Base-by-base conservation (phyloP, 768 basidiomycete species). In the Mycena floridula region DNA sequence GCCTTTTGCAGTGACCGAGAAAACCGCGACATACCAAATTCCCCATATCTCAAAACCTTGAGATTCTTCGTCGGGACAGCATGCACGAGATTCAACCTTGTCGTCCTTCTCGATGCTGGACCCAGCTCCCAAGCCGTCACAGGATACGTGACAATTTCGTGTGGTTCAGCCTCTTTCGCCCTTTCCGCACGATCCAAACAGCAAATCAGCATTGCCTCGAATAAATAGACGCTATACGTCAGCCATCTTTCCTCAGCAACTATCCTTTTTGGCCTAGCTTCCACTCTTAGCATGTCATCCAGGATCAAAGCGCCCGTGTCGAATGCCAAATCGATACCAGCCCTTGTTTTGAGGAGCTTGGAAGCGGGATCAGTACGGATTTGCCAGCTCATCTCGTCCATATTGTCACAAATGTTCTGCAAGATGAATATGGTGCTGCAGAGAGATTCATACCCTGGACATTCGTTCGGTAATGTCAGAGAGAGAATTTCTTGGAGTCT, bases 81-180 rank as follows among this genome's bases (percentile, higher is more conserved):
- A 47, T 61, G 50, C 2, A 61, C 54, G 7, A 68, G 46, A 35
- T 59, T 54, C 25, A 69, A 44, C 2, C 58, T 55, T 20, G 54
- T 55, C 11, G 38, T 52, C 38, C 56, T 51, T 32, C 55, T 50
- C 21, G 68, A 51, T 0, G 64, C 67, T 7, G 63, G 61, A 1
- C 70, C 70, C 7, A 67, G 43, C 48, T 67, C 65, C 69, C 69
- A 72, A 2, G 65, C 47, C 9, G 52, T 46, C 3, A 68, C 56
- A 1, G 68, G 67, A 48, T 69, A 67, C 28, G 25, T 15, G 5
- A 39, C 4, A 13, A 26, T n/a, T 9, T 16, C 30, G 4, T 11
- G 41, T 42, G 38, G 23, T 15, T 30, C 27, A 15, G 16, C 41
- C 21, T 37, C 27, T 44, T 16, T 21, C 32, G 20, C 57, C n/a